Percentiles rank a stretch among this genome's conserved stretches.
Evolutionary conservation across 73 alveolate genomes (phyloP).

Genomic region (Blepharisma stoltei): DNA sequence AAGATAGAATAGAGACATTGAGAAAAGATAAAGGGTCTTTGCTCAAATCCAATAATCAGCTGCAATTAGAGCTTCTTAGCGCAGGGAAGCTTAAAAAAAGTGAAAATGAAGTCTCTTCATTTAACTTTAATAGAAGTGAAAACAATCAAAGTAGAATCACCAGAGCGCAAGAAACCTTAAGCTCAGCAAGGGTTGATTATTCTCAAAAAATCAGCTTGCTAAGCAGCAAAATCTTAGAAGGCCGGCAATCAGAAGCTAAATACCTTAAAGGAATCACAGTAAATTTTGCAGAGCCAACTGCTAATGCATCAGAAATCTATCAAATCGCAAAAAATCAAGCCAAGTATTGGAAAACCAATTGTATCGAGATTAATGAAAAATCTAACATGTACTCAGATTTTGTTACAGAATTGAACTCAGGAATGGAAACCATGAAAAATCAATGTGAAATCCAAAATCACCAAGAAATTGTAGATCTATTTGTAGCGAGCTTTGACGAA

Average conservation of each 20-base stretch:
- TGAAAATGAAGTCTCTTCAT: not conserved
- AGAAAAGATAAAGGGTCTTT: slow-evolving; percentile 1
- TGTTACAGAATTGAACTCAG: slow-evolving; percentile 10
- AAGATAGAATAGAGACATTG: not conserved
- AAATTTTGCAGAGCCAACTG: not conserved
- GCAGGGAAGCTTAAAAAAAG: not conserved
- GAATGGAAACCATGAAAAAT: slow-evolving; percentile 8
- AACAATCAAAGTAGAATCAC: not conserved
- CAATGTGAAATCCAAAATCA: not conserved
- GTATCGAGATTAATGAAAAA: not conserved
- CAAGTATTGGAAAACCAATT: slow-evolving; percentile 9
- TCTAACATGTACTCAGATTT: not conserved
- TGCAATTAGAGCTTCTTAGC: not conserved
- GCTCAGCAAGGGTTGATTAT: not conserved
- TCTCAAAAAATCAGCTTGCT: not conserved
- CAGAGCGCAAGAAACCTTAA: not conserved
- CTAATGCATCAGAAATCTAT: not conserved
- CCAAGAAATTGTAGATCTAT: slow-evolving; percentile 18
- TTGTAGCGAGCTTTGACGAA: slow-evolving; percentile 1
- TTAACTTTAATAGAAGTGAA: not conserved
- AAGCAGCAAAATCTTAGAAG: not conserved
- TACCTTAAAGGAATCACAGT: slow-evolving; percentile 3
- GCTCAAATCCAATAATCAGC: not conserved
- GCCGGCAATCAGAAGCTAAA: not conserved
- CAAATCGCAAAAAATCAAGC: slow-evolving; percentile 17